Base-by-base conservation (phyloP, 176 grass and related monocot species). In the Chrysopogon serrulatus region DNA sequence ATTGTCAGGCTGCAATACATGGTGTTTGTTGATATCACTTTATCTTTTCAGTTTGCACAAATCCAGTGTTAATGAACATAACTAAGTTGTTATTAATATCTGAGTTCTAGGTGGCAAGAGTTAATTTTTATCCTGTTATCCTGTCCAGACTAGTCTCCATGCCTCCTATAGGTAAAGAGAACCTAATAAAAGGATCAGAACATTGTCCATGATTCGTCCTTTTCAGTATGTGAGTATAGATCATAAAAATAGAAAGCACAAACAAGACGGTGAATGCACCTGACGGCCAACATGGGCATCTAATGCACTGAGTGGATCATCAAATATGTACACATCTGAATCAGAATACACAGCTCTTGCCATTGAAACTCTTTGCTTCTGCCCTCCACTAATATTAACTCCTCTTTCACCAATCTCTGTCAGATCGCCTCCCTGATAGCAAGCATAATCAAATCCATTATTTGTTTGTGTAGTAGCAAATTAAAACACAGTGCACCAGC, bases 351-450 rank as follows among this genome's bases (percentile, higher is more conserved):
- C 96, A 57, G 96, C 96, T 83, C 96, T 96, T 88, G 93, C 96
- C 96, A 99, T 92, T 69, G 96, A 99, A 92, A 99, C 91, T 96
- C 96, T 96, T 88, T 99, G 96, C 71, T 99, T 99, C 82, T 99
- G 96, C 3, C 96, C 93, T 14, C 96, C 96, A 60, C 96, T 99
- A 69, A 99, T 99, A 86, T 96, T 99, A 69, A 99, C 96, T 90
- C 96, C 96, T 88, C 96, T 96, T 94, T 99, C 96, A 42, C 96
- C 96, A 87, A 99, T 99, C 74, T 99, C 96, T 72, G 96, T 99
- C 40, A 99, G 89, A 90, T 99, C 93, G 31, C 93, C 93, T 24
- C 96, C 96, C 96, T 99, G 78, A 56, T 5, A 88, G 78, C n/a
- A 59, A 59, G 53, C 70, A 87, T 48, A 87, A 62, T 26, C 37